These are phyloP conservation scores for Irineochytrium annulatum DNA, from an alignment of 192 early-diverging fungal species.

Conservation along the genomic window DNA sequence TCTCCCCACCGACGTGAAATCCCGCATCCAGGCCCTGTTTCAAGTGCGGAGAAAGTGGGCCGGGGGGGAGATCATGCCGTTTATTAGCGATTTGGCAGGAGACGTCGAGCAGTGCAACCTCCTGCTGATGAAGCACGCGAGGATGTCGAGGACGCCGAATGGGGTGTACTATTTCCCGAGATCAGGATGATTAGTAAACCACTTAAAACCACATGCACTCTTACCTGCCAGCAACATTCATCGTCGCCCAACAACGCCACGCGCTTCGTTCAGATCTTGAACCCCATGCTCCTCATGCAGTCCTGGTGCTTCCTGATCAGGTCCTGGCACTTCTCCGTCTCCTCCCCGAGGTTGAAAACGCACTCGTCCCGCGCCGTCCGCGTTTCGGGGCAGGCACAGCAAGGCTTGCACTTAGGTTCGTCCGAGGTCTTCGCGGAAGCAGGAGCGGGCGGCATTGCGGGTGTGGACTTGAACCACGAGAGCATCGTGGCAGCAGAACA, in stretches of 20 bases:
- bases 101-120: conserved; percentile 34
- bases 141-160: too few species aligned
- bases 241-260: too few species aligned
- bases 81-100: conserved; percentile 41
- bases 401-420: conserved; percentile 72
- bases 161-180: too few species aligned
- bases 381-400: conserved; percentile 96
- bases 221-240: too few species aligned
- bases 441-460: too few species aligned
- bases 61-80: conserved; percentile 32
- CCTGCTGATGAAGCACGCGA: conserved; percentile 36
- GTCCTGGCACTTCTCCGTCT: conserved; percentile 69
- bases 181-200: too few species aligned
- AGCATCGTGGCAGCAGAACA: too few species aligned
- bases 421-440: background rate
- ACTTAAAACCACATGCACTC: too few species aligned
- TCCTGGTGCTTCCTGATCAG: conserved; percentile 81
- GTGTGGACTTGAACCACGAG: too few species aligned
- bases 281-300: conserved; percentile 92
- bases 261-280: conserved; percentile 69
- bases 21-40: conserved; percentile 39
- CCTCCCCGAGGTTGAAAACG: conserved; percentile 79
- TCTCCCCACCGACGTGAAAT: conserved; percentile 34
- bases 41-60: conserved; percentile 32
- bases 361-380: conserved; percentile 87